These are phyloP conservation scores for Globisporangium nodosum DNA, from an alignment of 352 stramenopile species.

Conservation along the genomic window DNA sequence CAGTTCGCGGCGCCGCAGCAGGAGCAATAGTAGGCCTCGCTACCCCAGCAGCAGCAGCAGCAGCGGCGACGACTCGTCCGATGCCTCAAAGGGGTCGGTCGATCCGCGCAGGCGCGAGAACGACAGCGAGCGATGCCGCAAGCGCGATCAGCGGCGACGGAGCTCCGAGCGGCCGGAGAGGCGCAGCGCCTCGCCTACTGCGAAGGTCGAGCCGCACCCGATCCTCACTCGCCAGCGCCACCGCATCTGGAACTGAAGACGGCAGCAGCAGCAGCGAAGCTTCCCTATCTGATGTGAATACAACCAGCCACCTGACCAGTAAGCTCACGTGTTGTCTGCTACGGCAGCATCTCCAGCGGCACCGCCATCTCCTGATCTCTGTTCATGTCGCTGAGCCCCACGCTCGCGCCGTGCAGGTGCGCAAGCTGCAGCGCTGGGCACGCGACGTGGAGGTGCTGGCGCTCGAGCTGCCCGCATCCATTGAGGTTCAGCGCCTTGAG, in stretches of 20 bases:
- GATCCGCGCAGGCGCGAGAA: not conserved
- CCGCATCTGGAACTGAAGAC: slow-evolving; percentile 31
- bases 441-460: slow-evolving; percentile 24
- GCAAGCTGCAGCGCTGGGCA: slow-evolving; percentile 35
- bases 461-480: slow-evolving; percentile 35
- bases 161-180: not conserved
- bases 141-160: not conserved
- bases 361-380: slow-evolving; percentile 7
- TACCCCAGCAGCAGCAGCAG: not conserved
- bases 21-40: slow-evolving; percentile 2
- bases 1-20: not conserved
- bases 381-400: slow-evolving; percentile 36
- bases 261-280: too few species aligned
- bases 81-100: not conserved
- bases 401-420: slow-evolving; percentile 37
- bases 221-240: slow-evolving; percentile 30
- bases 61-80: not conserved
- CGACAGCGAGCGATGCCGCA: not conserved
- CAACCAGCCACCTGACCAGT: not conserved
- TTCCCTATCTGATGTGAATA: not conserved
- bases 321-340: not conserved
- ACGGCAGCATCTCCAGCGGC: not conserved
- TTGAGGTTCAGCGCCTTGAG: slow-evolving; percentile 38
- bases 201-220: slow-evolving; percentile 1
- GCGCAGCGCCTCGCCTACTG: not conserved